Conservation (phyloP, 805 yeast species). For the Brettanomyces nanus region DNA sequence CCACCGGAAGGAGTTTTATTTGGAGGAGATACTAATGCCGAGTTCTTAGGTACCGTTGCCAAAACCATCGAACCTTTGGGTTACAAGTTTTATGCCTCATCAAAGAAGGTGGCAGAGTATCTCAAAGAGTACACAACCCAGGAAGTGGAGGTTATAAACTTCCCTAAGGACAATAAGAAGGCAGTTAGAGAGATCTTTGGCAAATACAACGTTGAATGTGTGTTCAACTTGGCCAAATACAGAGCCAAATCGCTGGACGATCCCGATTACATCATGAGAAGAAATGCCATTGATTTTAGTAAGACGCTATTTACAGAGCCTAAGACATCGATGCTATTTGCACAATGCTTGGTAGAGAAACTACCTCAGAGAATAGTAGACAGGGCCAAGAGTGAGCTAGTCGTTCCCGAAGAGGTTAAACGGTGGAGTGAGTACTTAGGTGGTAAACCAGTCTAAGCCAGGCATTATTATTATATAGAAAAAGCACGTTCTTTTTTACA, state of each 20-base stretch:
- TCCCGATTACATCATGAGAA: slow-evolving; percentile 94
- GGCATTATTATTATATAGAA: not conserved
- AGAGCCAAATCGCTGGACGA: slow-evolving; percentile 82
- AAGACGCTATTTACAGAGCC: slow-evolving; percentile 97
- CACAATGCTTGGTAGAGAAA: slow-evolving; percentile 71
- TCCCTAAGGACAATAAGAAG: slow-evolving; percentile 91
- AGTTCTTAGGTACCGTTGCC: slow-evolving; percentile 68
- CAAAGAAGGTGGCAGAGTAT: slow-evolving; percentile 63
- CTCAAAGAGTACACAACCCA: slow-evolving; percentile 41
- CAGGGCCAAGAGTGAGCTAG: slow-evolving; percentile 33
- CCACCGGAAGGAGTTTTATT: slow-evolving; percentile 87
- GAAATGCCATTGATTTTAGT: slow-evolving; percentile 97
- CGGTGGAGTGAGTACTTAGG: slow-evolving; percentile 98
- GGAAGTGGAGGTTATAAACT: slow-evolving; percentile 61
- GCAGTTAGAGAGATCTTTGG: slow-evolving; percentile 90
- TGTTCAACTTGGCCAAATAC: slow-evolving; percentile 83
- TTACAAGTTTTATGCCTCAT: slow-evolving; percentile 74
- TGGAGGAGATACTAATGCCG: slow-evolving; percentile 84
- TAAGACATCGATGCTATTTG: slow-evolving; percentile 80
- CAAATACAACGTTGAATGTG: slow-evolving; percentile 73
- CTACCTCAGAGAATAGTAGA: slow-evolving; percentile 47
- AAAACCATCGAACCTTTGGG: slow-evolving; percentile 62
- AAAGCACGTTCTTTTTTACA: not conserved
- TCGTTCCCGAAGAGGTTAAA: slow-evolving; percentile 76
- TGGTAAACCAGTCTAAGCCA: slow-evolving; percentile 68